A percentile compares a stretch with the other conserved stretches of the same genome.
Conservation (phyloP, 352 stramenopile genomes). For the Phytophthora aleatoria region DNA sequence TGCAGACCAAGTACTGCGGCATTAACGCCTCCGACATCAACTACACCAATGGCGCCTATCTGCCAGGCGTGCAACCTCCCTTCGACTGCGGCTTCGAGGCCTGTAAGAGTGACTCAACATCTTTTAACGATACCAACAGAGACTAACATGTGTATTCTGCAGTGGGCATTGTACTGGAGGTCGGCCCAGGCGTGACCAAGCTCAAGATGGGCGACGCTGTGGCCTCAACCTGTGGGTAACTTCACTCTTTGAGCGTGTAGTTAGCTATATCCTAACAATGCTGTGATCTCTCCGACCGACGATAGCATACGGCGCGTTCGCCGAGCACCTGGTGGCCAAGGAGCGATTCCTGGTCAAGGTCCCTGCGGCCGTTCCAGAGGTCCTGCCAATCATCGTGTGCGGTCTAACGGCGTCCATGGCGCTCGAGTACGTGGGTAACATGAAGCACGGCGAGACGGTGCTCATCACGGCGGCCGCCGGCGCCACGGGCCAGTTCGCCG, state of each 20-base stretch:
- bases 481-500: constrained; percentile 83
- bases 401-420: constrained; percentile 55
- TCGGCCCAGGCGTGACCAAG: constrained; percentile 51
- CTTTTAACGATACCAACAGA: background rate
- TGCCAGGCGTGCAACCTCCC: constrained; percentile 40
- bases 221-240: constrained; percentile 41
- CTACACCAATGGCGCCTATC: constrained; percentile 61
- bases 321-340: constrained; percentile 52
- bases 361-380: constrained; percentile 27
- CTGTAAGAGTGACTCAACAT: constrained; percentile 50
- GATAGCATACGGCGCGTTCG: constrained; percentile 51
- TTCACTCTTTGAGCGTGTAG: background rate
- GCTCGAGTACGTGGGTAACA: constrained; percentile 60
- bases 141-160: constrained; percentile 5
- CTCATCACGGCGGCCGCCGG: constrained; percentile 66
- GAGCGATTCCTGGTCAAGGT: constrained; percentile 41
- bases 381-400: constrained; percentile 53
- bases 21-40: constrained; percentile 70
- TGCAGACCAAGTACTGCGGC: constrained; percentile 61
- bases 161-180: constrained; percentile 50
- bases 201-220: constrained; percentile 56
- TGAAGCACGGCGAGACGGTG: constrained; percentile 64
- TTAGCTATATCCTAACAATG: constrained; percentile 1
- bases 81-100: constrained; percentile 62
- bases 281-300: background rate